Evolutionary conservation across 2,329 filamentous ascomycete species (phyloP).

Genomic region (Penicillium sp.): DNA sequence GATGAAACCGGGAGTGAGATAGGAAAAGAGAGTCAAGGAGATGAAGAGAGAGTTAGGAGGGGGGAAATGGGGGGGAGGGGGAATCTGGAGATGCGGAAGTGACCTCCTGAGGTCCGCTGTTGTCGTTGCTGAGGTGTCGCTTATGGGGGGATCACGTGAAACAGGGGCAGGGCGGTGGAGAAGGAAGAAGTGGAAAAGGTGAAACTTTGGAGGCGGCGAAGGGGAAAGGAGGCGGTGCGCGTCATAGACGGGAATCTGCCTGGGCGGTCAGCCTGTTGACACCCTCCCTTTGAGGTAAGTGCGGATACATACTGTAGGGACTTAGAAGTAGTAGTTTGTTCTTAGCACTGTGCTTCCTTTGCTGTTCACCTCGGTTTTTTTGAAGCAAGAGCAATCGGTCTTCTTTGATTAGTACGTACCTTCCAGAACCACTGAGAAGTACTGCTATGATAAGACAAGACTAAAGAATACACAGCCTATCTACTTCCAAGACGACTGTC

Average conservation of each 20-base stretch:
- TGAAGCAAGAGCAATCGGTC: background rate
- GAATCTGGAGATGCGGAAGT: constrained; percentile 44
- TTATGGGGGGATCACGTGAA: constrained; percentile 45
- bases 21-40: constrained; percentile 29
- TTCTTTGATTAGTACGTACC: background rate
- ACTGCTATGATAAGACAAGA: background rate
- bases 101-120: constrained; percentile 49
- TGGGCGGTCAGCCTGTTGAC: background rate
- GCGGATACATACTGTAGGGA: background rate
- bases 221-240: constrained; percentile 7
- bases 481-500: background rate
- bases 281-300: background rate
- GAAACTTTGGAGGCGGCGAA: background rate
- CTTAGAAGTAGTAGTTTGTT: no score
- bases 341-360: background rate
- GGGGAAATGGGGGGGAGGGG: constrained; percentile 27
- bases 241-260: constrained; percentile 3
- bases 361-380: background rate
- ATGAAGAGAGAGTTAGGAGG: constrained; percentile 25
- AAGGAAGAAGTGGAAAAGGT: background rate
- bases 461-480: background rate
- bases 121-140: constrained; percentile 51
- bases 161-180: constrained; percentile 27
- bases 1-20: constrained; percentile 24
- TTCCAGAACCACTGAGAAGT: background rate